phyloP scores from a whole-genome alignment of 2,329 filamentous ascomycete genomes.

The Diaporthe sp. region DNA sequence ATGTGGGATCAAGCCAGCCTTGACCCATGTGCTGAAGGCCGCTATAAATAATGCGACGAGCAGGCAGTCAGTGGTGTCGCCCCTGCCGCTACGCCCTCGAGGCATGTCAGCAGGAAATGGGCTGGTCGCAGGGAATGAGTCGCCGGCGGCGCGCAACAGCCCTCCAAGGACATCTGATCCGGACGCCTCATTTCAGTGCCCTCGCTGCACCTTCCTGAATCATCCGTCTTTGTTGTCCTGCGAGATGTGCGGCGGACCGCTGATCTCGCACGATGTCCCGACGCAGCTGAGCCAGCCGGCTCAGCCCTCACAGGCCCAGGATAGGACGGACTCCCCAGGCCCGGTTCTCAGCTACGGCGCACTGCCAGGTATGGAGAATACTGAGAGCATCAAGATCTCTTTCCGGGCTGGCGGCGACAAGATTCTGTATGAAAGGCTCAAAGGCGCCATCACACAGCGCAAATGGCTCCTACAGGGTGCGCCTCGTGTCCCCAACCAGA shows the following conservation, averaged over 20 bases:
- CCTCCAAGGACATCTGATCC: slow-evolving; percentile 42
- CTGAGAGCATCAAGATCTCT: slow-evolving; percentile 87
- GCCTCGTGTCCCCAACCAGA: slow-evolving; percentile 81
- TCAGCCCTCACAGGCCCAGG: slow-evolving; percentile 44
- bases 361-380: slow-evolving; percentile 61
- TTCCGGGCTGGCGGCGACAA: slow-evolving; percentile 91
- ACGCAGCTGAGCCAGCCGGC: slow-evolving; percentile 51
- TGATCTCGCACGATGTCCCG: slow-evolving; percentile 66
- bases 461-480: slow-evolving; percentile 96
- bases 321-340: slow-evolving; percentile 79
- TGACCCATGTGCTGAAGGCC: slow-evolving; percentile 86
- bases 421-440: slow-evolving; percentile 89
- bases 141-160: slow-evolving; percentile 18
- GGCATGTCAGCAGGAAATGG: slow-evolving; percentile 29
- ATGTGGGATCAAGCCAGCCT: slow-evolving; percentile 91
- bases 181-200: slow-evolving; percentile 71
- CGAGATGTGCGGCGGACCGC: slow-evolving; percentile 88
- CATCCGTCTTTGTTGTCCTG: slow-evolving; percentile 87
- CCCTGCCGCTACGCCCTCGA: slow-evolving; percentile 46
- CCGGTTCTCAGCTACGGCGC: slow-evolving; percentile 65
- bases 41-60: slow-evolving; percentile 80
- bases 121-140: slow-evolving; percentile 34
- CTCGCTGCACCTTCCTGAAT: slow-evolving; percentile 93
- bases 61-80: slow-evolving; percentile 50
- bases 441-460: slow-evolving; percentile 86